Percentiles rank a stretch among this genome's conserved stretches.
phyloP scores from a whole-genome alignment of 176 grass and related monocot genomes.

The Guadua angustifolia region DNA sequence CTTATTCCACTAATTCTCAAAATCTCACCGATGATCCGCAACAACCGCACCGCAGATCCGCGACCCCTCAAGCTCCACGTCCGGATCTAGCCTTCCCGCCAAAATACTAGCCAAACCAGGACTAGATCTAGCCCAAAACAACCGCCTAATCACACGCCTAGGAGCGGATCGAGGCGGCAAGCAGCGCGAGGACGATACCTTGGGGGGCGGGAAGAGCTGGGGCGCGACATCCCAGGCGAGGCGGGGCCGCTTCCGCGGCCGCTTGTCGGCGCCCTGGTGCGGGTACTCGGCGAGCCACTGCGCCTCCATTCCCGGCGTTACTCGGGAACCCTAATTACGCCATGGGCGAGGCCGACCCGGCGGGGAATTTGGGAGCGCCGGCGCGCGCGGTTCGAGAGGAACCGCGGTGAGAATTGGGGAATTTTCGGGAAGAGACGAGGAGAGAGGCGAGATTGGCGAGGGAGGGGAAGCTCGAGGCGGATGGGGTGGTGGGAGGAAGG shows the following conservation, averaged over 20 bases:
- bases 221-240: constrained; percentile 76
- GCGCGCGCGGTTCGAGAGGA: neutral
- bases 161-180: constrained; percentile 29
- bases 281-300: constrained; percentile 87
- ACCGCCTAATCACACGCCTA: neutral
- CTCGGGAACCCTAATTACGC: constrained; percentile 39
- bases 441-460: neutral
- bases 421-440: constrained; percentile 4
- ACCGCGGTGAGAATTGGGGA: neutral
- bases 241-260: constrained; percentile 78
- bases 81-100: neutral
- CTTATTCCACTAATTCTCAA: constrained; percentile 25
- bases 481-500: constrained; percentile 24
- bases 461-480: constrained; percentile 26
- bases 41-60: neutral
- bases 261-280: constrained; percentile 67
- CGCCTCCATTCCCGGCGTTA: constrained; percentile 65
- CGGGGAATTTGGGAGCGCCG: neutral
- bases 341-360: constrained; percentile 30
- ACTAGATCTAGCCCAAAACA: constrained; percentile 35
- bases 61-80: neutral
- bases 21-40: constrained; percentile 17
- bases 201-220: constrained; percentile 63
- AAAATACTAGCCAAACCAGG: constrained; percentile 39
- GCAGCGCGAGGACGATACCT: constrained; percentile 47